These are phyloP conservation scores for Cladosporium phlei DNA, from an alignment of 2,329 filamentous ascomycete species.

Conservation along the genomic window DNA sequence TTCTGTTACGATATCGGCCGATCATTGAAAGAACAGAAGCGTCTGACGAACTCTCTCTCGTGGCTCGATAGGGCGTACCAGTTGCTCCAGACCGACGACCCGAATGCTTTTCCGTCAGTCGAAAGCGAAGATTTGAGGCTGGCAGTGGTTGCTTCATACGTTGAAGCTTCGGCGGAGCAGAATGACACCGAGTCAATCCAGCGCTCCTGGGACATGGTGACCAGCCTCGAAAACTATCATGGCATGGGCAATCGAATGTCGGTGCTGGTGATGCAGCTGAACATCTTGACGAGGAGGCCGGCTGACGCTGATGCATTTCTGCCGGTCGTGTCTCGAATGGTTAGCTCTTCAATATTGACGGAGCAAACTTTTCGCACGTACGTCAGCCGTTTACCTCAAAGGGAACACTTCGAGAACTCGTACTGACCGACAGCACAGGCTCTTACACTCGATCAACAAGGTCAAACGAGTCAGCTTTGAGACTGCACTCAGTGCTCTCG, in stretches of 20 bases:
- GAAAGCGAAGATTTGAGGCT: slow-evolving; percentile 61
- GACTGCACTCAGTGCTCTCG: slow-evolving; percentile 48
- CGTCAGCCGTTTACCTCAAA: no score
- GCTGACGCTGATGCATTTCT: slow-evolving; percentile 39
- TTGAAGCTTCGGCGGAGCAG: slow-evolving; percentile 28
- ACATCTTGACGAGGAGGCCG: slow-evolving; percentile 52
- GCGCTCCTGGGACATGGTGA: slow-evolving; percentile 55
- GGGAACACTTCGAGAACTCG: no score
- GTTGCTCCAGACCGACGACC: slow-evolving; percentile 52
- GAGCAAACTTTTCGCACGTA: slow-evolving; percentile 59
- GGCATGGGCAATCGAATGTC: slow-evolving; percentile 55
- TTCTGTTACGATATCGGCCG: slow-evolving; percentile 69
- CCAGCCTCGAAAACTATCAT: slow-evolving; percentile 59
- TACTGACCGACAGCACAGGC: no score
- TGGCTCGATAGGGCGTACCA: slow-evolving; percentile 71
- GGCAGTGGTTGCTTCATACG: slow-evolving; percentile 56
- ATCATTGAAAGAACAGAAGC: slow-evolving; percentile 48
- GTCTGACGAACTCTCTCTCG: slow-evolving; percentile 54
- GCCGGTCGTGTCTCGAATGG: slow-evolving; percentile 56
- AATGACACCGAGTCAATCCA: slow-evolving; percentile 42
- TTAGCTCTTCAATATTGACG: slow-evolving; percentile 55
- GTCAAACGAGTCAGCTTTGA: slow-evolving; percentile 47
- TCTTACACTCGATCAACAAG: slow-evolving; percentile 65
- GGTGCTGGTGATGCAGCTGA: slow-evolving; percentile 63
- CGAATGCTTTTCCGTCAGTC: slow-evolving; percentile 53